Evolutionary conservation across 2,329 filamentous ascomycete genomes (phyloP).

Genomic region (Coniochaeta sp.): DNA sequence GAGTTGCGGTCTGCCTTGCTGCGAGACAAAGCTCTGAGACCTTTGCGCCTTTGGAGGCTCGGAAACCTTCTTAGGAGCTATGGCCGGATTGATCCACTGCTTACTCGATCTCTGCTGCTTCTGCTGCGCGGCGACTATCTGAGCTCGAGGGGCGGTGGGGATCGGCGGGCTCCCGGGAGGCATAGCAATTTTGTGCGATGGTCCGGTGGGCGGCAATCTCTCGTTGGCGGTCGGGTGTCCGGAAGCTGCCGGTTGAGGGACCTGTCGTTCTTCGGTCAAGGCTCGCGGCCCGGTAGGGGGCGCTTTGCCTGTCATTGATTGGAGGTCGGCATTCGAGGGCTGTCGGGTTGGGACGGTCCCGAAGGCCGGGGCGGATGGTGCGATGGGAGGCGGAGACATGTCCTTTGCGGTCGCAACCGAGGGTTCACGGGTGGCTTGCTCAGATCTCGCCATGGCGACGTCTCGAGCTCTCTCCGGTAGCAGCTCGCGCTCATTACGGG

Average conservation of each 20-base stretch:
- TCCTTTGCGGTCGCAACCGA: constrained; percentile 36
- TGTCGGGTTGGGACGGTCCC: constrained; percentile 45
- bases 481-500: background rate
- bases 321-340: constrained; percentile 24
- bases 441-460: constrained; percentile 17
- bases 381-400: constrained; percentile 49
- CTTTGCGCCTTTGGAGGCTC: constrained; percentile 45
- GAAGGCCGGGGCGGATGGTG: constrained; percentile 51
- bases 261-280: constrained; percentile 36
- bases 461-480: background rate
- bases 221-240: constrained; percentile 32
- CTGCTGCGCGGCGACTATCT: constrained; percentile 25
- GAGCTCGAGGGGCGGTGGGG: constrained; percentile 46
- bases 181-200: constrained; percentile 30
- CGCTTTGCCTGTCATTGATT: constrained; percentile 33
- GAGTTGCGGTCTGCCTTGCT: constrained; percentile 24
- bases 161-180: constrained; percentile 39
- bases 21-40: constrained; percentile 40
- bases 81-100: constrained; percentile 51
- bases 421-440: constrained; percentile 34
- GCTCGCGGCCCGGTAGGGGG: constrained; percentile 48
- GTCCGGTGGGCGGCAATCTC: constrained; percentile 29
- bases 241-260: background rate
- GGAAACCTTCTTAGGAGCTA: constrained; percentile 39
- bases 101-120: constrained; percentile 46